phyloP scores from a whole-genome alignment of 1,139 yeast genomes.

The Geotrichum candidum region DNA sequence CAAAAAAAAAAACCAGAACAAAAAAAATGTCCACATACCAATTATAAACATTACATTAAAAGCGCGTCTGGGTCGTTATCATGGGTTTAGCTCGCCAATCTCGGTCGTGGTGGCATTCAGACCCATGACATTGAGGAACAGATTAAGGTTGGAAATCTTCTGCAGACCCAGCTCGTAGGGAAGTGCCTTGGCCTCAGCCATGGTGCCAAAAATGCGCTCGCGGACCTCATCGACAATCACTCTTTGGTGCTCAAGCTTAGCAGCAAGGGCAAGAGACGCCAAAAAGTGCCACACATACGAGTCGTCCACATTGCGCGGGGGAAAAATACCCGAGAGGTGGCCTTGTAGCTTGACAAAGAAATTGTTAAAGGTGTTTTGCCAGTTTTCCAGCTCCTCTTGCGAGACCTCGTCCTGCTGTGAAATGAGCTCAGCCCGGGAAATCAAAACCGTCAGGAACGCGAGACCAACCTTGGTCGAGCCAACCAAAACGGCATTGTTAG shows the following conservation, averaged over 20 bases:
- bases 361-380: conserved; percentile 80
- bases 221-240: conserved; percentile 91
- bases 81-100: conserved; percentile 31
- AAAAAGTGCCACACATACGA: conserved; percentile 95
- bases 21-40: not conserved
- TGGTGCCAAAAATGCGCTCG: conserved; percentile 86
- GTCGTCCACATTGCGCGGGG: conserved; percentile 66
- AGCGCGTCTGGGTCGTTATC: not conserved
- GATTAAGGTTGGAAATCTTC: conserved; percentile 74
- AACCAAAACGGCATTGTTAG: conserved; percentile 53
- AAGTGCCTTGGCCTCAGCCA: conserved; percentile 71
- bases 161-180: conserved; percentile 48
- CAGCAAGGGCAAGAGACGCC: conserved; percentile 90
- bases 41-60: not conserved
- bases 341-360: conserved; percentile 77
- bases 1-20: not conserved
- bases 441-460: conserved; percentile 77
- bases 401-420: conserved; percentile 58
- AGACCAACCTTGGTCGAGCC: conserved; percentile 82
- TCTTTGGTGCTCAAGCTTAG: conserved; percentile 88
- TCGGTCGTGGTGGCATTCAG: conserved; percentile 65
- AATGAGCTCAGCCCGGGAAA: conserved; percentile 88
- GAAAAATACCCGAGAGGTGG: conserved; percentile 73
- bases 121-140: conserved; percentile 95
- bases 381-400: conserved; percentile 53